phyloP scores from a whole-genome alignment of 805 yeast genomes.

The Candida jianshihensis region DNA sequence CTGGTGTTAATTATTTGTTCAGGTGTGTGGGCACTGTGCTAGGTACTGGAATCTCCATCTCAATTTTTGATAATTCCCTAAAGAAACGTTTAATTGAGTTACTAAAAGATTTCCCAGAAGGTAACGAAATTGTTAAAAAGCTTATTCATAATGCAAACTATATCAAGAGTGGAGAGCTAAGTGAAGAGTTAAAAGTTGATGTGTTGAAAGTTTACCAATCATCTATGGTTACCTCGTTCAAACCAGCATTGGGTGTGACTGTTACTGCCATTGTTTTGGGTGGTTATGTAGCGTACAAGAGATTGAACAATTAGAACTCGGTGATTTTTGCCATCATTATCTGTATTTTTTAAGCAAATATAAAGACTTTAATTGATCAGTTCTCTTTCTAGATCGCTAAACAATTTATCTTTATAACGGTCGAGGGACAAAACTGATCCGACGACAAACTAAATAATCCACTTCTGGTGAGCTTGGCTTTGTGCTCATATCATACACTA shows the following conservation, averaged over 20 bases:
- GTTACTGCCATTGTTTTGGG: background rate
- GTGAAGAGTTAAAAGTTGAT: background rate
- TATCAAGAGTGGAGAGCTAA: background rate
- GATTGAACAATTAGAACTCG: too few species aligned
- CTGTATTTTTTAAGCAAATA: too few species aligned
- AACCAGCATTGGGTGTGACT: background rate
- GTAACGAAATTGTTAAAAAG: background rate
- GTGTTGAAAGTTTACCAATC: background rate
- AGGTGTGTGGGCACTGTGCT: slow-evolving; percentile 34
- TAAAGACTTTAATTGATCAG: too few species aligned
- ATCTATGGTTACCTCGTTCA: background rate
- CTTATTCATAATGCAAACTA: background rate
- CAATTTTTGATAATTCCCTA: slow-evolving; percentile 19
- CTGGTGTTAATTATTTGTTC: slow-evolving; percentile 36
- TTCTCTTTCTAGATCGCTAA: too few species aligned
- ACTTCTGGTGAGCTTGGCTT: too few species aligned
- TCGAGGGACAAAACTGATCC: too few species aligned
- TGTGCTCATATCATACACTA: too few species aligned
- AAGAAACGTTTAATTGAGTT: slow-evolving; percentile 1
- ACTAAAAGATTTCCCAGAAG: slow-evolving; percentile 5
- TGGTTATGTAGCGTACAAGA: too few species aligned
- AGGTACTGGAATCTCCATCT: slow-evolving; percentile 31
- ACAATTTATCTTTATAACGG: too few species aligned
- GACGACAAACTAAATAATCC: too few species aligned
- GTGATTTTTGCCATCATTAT: too few species aligned